Base-by-base conservation (phyloP, 495 filamentous ascomycete genomes). In the Xylaria telfairii region DNA sequence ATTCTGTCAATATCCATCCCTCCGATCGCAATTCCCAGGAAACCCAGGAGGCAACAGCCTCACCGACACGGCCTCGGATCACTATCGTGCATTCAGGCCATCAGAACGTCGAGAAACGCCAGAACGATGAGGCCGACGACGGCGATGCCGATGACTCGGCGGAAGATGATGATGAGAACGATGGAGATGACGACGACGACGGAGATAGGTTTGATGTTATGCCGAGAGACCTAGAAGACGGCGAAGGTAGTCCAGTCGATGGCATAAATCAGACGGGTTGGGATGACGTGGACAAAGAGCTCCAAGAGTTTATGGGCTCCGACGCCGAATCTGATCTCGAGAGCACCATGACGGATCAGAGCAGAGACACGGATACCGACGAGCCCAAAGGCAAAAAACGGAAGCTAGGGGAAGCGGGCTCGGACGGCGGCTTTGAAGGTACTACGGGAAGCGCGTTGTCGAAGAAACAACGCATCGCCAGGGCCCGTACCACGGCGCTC, bases 291-390 rank as follows among this genome's bases (percentile, higher is more conserved):
- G 90, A 93, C 71, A 90, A 91, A 60, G 94, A 96, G 75, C 80
- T 96, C 6, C 86, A 89, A 51, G 93, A 94, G 21, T 96, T 96
- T 73, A 82, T 96, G 70, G 91, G 79, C 1, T 77, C 77, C 44
- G 82, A 87, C 15, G 88, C 85, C 28, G 88, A 89, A 56, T 91
- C 90, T 39, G 84, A 86, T 63, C 68, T 77, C 13, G 76, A 78
- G 39, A 77, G 72, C 63, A 77, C 73, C 2, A 64, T 87, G 13
- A 79, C 75, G 10, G 77, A 79, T 60, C 57, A 44, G 30, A 74
- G 72, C 26, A 72, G 67, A 17, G 75, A 77, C 39, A 76, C 75
- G 19, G 75, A 79, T 10, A 69, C 67, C 4, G 75, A 79, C 3
- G 75, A 77, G 30, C 74, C 75, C 39, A 74, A 62, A 66, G 42